Evolutionary conservation across 768 basidiomycete species (phyloP).

Genomic region (Termitomyces sp.): DNA sequence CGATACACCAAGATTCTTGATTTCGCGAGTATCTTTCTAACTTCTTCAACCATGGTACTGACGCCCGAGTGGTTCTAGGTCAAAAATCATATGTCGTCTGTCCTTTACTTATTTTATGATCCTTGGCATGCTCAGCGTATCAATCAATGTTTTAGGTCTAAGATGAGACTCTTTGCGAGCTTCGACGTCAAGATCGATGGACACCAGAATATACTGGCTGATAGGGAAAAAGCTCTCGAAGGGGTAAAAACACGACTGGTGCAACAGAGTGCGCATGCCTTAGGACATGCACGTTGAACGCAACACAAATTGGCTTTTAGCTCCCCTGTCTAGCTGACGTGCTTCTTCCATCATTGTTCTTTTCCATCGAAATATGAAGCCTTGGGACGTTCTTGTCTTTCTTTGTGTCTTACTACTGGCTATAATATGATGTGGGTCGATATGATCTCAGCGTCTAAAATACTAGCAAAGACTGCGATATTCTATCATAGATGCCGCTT

Average conservation of each 20-base stretch:
- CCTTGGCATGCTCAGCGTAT: not conserved
- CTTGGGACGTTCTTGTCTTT: not conserved
- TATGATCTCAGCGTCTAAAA: not conserved
- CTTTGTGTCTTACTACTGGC: not conserved
- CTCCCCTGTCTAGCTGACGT: not conserved
- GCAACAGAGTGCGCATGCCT: conserved; percentile 36
- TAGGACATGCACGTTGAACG: conserved; percentile 14
- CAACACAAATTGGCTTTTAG: not conserved
- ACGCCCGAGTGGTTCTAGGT: conserved; percentile 24
- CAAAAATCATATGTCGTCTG: conserved; percentile 50
- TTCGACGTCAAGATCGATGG: conserved; percentile 39
- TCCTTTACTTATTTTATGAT: conserved; percentile 2
- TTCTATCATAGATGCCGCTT: not conserved
- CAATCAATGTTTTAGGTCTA: conserved; percentile 31
- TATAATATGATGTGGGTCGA: not conserved
- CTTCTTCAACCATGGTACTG: not conserved
- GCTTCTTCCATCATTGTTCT: not conserved
- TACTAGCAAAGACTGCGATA: too few relatives aligned
- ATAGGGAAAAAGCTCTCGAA: conserved; percentile 38
- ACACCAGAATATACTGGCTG: conserved; percentile 36
- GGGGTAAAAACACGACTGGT: conserved; percentile 36
- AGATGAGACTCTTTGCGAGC: conserved; percentile 43
- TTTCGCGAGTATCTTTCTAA: conserved; percentile 34
- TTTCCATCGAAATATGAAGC: not conserved
- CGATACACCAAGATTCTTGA: conserved; percentile 46